These are phyloP conservation scores for Ilyonectria sp. DNA, from an alignment of 2,329 filamentous ascomycete genomes.

Conservation along the genomic window DNA sequence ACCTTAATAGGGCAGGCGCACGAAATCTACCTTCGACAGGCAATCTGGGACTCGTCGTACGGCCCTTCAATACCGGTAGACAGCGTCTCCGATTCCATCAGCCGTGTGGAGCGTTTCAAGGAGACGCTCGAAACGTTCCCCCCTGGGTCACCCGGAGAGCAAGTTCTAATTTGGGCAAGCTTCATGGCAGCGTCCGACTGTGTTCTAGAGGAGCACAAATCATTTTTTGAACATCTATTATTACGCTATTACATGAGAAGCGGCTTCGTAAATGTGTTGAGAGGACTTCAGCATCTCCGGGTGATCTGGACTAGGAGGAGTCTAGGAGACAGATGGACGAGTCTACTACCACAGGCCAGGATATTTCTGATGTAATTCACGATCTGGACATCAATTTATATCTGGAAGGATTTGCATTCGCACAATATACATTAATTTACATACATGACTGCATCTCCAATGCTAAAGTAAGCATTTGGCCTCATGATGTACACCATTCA, in stretches of 20 bases:
- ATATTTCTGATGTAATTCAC: constrained; percentile 35
- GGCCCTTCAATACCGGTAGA: background rate
- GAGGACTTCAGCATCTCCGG: constrained; percentile 27
- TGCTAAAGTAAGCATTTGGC: too few relatives aligned
- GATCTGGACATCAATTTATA: too few relatives aligned
- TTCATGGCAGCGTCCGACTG: constrained; percentile 38
- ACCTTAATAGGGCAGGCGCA: constrained; percentile 89
- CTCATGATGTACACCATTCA: too few relatives aligned
- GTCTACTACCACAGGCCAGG: constrained; percentile 26
- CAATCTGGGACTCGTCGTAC: background rate
- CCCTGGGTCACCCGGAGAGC: constrained; percentile 25
- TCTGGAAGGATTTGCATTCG: too few relatives aligned
- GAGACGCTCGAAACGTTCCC: constrained; percentile 37
- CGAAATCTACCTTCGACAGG: constrained; percentile 86
- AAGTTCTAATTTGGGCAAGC: constrained; percentile 38
- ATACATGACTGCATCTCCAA: too few relatives aligned
- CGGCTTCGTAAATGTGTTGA: constrained; percentile 34
- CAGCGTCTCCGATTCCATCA: constrained; percentile 13
- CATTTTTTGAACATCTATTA: constrained; percentile 33
- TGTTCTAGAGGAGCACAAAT: constrained; percentile 33
- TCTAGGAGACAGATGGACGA: constrained; percentile 31
- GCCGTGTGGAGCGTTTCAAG: constrained; percentile 34
- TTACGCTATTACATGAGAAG: constrained; percentile 25
- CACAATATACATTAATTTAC: too few relatives aligned
- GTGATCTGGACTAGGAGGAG: constrained; percentile 28